These are phyloP conservation scores for Chrysoporthe cubensis DNA, from an alignment of 2,329 filamentous ascomycete genomes.

Conservation along the genomic window DNA sequence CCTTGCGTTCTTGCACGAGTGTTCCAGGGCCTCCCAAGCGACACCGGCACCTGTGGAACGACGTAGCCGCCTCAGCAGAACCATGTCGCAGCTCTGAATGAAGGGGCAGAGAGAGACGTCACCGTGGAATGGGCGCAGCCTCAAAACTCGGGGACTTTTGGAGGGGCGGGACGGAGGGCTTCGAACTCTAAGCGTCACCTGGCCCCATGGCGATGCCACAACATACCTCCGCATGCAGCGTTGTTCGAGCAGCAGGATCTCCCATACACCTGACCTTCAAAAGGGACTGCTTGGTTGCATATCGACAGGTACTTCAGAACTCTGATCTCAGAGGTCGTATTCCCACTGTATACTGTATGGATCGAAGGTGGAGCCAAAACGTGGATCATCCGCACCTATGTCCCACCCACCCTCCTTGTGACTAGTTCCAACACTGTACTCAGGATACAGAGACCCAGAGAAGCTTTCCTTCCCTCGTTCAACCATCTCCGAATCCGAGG, in stretches of 20 bases:
- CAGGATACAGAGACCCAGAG: neutral
- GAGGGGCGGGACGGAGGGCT: slow-evolving; percentile 15
- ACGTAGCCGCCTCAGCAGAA: neutral
- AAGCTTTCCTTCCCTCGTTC: neutral
- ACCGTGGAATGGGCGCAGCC: neutral
- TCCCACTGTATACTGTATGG: slow-evolving; percentile 20
- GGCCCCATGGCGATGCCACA: neutral
- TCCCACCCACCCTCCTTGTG: slow-evolving; percentile 21
- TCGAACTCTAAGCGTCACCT: neutral
- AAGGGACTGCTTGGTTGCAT: neutral
- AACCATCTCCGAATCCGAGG: neutral
- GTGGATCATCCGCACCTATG: slow-evolving; percentile 19
- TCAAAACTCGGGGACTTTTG: neutral
- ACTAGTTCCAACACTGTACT: slow-evolving; percentile 2
- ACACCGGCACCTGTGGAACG: slow-evolving; percentile 1
- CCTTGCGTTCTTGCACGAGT: neutral
- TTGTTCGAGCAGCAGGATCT: neutral
- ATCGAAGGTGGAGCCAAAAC: slow-evolving; percentile 19
- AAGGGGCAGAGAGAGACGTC: neutral
- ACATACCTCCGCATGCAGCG: neutral
- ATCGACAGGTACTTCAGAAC: neutral
- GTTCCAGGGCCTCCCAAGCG: neutral
- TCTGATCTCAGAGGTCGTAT: neutral
- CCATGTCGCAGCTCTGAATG: neutral
- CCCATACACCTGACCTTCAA: neutral